A percentile compares a stretch with the other conserved stretches of the same genome.
Evolutionary conservation across 345 rosid genomes (phyloP).

Genomic region (Jatropha curcas): DNA sequence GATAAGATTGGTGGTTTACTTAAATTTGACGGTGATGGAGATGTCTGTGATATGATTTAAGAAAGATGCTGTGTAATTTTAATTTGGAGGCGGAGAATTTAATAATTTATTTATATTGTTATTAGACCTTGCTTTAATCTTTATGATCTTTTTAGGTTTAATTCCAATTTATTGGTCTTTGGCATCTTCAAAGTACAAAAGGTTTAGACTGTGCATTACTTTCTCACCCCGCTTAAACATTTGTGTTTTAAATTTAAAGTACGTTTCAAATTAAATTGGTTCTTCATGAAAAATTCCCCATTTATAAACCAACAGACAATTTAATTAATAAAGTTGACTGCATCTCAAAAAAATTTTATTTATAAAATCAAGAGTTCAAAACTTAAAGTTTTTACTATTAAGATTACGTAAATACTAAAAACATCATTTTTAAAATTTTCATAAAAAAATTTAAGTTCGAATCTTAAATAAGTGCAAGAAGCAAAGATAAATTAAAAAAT

Average conservation of each 20-base stretch:
- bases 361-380: no score
- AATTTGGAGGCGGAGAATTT: neutral
- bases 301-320: no score
- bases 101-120: neutral
- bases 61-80: neutral
- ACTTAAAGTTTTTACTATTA: no score
- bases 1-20: neutral
- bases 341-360: no score
- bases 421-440: no score
- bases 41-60: neutral
- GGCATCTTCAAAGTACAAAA: neutral
- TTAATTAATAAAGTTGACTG: no score
- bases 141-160: neutral
- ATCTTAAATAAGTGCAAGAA: no score
- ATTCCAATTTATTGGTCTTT: neutral
- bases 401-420: no score
- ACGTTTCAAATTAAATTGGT: neutral
- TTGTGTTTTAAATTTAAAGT: neutral
- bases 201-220: neutral
- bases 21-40: neutral
- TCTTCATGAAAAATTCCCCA: no score
- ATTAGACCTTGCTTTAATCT: neutral
- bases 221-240: constrained; percentile 16
- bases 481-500: no score
- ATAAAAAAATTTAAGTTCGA: no score